A percentile compares a stretch with the other conserved stretches of the same genome.
These are phyloP conservation scores for Asclepias syriaca DNA, from an alignment of 257 asterid species.

Conservation along the genomic window DNA sequence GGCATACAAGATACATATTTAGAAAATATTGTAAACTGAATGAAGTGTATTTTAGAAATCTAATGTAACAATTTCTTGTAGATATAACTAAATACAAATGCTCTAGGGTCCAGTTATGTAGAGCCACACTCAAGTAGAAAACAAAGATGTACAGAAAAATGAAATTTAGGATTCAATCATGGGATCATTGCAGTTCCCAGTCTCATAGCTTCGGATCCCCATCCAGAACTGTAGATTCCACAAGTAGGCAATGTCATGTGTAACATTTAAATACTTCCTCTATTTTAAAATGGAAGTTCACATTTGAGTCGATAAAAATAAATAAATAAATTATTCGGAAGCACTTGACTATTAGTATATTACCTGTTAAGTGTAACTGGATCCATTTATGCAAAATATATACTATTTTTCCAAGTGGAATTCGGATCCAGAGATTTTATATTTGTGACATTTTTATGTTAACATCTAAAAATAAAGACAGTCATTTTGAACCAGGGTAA, in stretches of 20 bases:
- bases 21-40: neutral
- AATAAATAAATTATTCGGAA: neutral
- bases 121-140: neutral
- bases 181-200: neutral
- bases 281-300: neutral
- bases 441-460: neutral
- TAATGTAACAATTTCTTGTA: neutral
- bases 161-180: neutral
- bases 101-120: neutral
- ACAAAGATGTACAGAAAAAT: neutral
- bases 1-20: neutral
- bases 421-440: neutral
- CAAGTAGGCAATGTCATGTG: neutral
- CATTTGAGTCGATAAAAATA: neutral
- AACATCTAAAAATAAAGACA: neutral
- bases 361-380: neutral
- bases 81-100: neutral
- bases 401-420: neutral
- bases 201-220: conserved; percentile 6
- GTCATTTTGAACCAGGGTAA: too few relatives aligned
- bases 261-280: neutral
- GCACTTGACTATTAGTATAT: neutral
- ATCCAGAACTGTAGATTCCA: conserved; percentile 9
- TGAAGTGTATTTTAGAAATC: neutral
- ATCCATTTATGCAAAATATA: neutral